Percentiles rank a stretch among this genome's conserved stretches.
Evolutionary conservation across 2,329 filamentous ascomycete species (phyloP).

Genomic region (Stemphylium beticola): DNA sequence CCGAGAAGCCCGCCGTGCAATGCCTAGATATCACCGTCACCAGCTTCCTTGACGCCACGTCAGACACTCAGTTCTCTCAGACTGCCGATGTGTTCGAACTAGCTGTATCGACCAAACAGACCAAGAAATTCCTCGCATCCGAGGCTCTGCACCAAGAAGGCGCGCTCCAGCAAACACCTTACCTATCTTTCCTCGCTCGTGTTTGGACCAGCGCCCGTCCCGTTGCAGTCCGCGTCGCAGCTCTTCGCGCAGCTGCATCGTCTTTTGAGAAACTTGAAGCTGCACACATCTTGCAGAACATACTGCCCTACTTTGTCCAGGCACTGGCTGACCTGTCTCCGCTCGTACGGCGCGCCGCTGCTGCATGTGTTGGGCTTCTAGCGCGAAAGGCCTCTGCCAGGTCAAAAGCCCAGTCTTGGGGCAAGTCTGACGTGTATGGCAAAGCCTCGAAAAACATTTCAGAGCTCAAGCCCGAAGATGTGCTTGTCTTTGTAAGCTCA

Average conservation of each 20-base stretch:
- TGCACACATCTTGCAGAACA: slow-evolving; percentile 72
- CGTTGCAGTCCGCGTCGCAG: slow-evolving; percentile 70
- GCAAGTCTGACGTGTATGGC: slow-evolving; percentile 63
- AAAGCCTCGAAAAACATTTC: slow-evolving; percentile 56
- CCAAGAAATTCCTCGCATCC: slow-evolving; percentile 57
- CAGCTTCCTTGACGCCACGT: slow-evolving; percentile 34
- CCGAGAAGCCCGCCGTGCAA: slow-evolving; percentile 19
- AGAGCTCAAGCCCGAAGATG: slow-evolving; percentile 65
- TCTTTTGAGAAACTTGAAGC: slow-evolving; percentile 42
- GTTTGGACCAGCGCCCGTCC: slow-evolving; percentile 77
- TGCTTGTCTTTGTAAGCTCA: slow-evolving; percentile 63
- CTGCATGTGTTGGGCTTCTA: slow-evolving; percentile 61
- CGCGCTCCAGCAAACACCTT: slow-evolving; percentile 68
- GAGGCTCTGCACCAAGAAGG: slow-evolving; percentile 61
- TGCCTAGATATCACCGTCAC: slow-evolving; percentile 34
- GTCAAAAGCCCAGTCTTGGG: slow-evolving; percentile 29
- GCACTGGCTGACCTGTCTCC: slow-evolving; percentile 78
- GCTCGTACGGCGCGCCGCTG: slow-evolving; percentile 76
- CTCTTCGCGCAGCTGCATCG: slow-evolving; percentile 63
- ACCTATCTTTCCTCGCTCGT: slow-evolving; percentile 76
- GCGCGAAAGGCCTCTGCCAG: slow-evolving; percentile 23
- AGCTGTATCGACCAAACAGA: slow-evolving; percentile 30
- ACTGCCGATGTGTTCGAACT: slow-evolving; percentile 36
- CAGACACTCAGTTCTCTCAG: slow-evolving; percentile 38
- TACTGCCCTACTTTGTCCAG: slow-evolving; percentile 81